phyloP scores from a whole-genome alignment of 202 grass and related monocot genomes.

The Digitaria exilis region DNA sequence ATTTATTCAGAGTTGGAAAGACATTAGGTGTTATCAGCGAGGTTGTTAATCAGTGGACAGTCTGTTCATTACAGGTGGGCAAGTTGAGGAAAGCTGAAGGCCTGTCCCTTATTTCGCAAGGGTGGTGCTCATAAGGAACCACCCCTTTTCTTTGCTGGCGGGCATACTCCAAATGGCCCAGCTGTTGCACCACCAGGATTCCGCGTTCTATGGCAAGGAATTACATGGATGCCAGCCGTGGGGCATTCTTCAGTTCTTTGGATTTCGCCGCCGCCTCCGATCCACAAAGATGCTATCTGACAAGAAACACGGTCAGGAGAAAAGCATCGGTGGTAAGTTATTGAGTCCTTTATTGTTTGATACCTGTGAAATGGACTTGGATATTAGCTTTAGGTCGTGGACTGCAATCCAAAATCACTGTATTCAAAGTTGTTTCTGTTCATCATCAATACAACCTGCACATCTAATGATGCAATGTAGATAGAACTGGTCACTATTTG shows the following conservation, averaged over 20 bases:
- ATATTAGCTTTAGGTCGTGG: neutral
- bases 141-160: slow-evolving; percentile 26
- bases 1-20: slow-evolving; percentile 33
- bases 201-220: slow-evolving; percentile 56
- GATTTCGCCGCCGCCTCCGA: slow-evolving; percentile 50
- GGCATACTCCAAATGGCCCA: slow-evolving; percentile 53
- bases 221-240: slow-evolving; percentile 52
- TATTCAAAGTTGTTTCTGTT: slow-evolving; percentile 19
- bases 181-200: slow-evolving; percentile 68
- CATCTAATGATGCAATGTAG: slow-evolving; percentile 22
- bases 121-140: slow-evolving; percentile 32
- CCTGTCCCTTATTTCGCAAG: slow-evolving; percentile 24
- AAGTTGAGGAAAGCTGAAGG: slow-evolving; percentile 24
- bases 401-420: slow-evolving; percentile 2
- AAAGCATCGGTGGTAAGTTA: slow-evolving; percentile 49
- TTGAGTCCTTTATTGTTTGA: neutral
- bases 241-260: slow-evolving; percentile 78
- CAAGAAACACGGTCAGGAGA: slow-evolving; percentile 40
- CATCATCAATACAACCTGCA: neutral
- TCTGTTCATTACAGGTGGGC: slow-evolving; percentile 45
- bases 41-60: slow-evolving; percentile 49
- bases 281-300: slow-evolving; percentile 54
- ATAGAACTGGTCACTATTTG: slow-evolving; percentile 23
- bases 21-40: slow-evolving; percentile 19
- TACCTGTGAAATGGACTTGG: neutral